Percentiles rank a stretch among this genome's conserved stretches.
Conservation (phyloP, 2,329 filamentous ascomycete species). For the Verticillium klebahnii region DNA sequence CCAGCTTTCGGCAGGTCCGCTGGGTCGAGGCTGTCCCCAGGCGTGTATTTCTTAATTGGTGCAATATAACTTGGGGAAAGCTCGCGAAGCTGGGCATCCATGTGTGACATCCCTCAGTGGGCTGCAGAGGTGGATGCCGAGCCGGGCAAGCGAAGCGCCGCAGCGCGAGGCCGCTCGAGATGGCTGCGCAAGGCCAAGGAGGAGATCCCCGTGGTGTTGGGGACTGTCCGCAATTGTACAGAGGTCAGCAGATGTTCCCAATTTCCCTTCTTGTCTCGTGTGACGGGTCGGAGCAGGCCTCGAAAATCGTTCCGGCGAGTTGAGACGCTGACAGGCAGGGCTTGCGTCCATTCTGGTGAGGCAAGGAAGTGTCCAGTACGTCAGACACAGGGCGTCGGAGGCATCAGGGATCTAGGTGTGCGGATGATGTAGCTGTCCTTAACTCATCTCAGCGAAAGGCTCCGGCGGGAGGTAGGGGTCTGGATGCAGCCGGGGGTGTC, state of each 20-base stretch:
- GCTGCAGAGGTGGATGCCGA: background rate
- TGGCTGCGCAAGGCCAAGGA: background rate
- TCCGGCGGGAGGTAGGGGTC: background rate
- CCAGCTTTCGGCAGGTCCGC: background rate
- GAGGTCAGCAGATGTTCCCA: background rate
- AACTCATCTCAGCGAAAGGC: background rate
- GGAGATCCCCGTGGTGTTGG: background rate
- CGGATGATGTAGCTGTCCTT: background rate
- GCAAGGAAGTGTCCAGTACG: background rate
- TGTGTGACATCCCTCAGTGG: background rate
- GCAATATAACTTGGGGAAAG: background rate
- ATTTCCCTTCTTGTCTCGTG: background rate
- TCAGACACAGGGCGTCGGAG: background rate
- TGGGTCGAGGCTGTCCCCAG: background rate
- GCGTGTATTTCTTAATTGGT: background rate
- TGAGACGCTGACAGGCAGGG: background rate
- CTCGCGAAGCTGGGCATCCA: background rate
- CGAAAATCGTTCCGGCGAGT: background rate
- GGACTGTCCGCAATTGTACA: background rate
- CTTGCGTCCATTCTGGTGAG: background rate
- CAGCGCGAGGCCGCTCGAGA: background rate
- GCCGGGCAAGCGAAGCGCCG: background rate
- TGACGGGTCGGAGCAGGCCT: background rate
- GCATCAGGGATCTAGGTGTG: background rate
- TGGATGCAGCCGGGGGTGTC: background rate